Evolutionary conservation across 1,139 yeast genomes (phyloP).

Genomic region (Lodderomyces pseudojiufengensis): DNA sequence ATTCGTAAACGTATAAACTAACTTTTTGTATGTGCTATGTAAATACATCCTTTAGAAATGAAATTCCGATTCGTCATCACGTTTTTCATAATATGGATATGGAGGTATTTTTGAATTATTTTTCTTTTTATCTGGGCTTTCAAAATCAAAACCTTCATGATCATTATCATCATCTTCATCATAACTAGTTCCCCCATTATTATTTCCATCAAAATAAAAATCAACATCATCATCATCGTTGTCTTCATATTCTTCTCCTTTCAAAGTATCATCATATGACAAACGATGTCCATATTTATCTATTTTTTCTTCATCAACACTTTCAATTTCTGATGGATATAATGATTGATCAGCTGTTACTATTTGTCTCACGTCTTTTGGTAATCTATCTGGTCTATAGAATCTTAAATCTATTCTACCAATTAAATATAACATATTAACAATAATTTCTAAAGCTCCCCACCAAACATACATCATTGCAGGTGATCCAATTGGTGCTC

Average conservation of each 20-base stretch:
- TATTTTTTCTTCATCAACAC: conserved; percentile 6
- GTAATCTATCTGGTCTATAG: conserved; percentile 67
- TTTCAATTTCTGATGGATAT: conserved; percentile 11
- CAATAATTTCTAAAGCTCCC: conserved; percentile 56
- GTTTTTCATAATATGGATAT: conserved; percentile 10
- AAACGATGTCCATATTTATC: not conserved
- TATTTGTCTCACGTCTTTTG: conserved; percentile 35
- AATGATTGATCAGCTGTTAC: conserved; percentile 43
- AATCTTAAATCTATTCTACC: conserved; percentile 72
- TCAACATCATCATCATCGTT: conserved; percentile 1
- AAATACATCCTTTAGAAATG: conserved; percentile 9
- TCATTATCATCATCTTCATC: conserved; percentile 6
- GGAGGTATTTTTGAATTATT: conserved; percentile 5
- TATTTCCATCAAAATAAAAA: conserved; percentile 2
- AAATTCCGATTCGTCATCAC: conserved; percentile 12
- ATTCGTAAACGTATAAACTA: not conserved
- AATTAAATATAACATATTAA: conserved; percentile 52
- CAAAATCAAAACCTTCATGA: conserved; percentile 11
- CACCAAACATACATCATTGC: conserved; percentile 64
- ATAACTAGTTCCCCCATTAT: not conserved
- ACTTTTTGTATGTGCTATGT: not conserved
- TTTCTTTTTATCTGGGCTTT: not conserved
- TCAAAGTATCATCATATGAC: conserved; percentile 1
- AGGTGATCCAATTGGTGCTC: conserved; percentile 28
- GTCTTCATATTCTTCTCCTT: conserved; percentile 1